Base-by-base conservation (phyloP, 1,284 basidiomycete genomes). In the Termitomyces sp. region DNA sequence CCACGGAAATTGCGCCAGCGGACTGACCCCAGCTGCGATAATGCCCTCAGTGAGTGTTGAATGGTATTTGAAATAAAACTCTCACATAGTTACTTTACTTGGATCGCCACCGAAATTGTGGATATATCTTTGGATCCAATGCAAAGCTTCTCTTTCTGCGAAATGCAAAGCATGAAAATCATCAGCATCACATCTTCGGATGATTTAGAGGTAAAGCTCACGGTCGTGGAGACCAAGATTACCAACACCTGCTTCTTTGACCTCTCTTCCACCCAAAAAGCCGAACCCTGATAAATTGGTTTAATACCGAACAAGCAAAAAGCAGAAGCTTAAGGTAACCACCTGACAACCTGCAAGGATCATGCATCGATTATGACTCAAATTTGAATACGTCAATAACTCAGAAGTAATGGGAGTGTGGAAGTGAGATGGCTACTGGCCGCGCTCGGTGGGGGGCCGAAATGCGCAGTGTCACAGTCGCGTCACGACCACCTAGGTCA, bases 121-220 rank as follows among this genome's bases (percentile, higher is more conserved):
- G 39, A 88, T 84, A 60, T 88, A 83, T 59, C 80, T 74, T 55
- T 84, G 78, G 0, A 87, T 68, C 85, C 86, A 89, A 50, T 78
- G 63, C 11, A 90, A 64, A 0, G 82, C 82, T 33, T 72, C 62
- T 10, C 77, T 74, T 61, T 81, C 80, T 82, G 43, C 8, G 53
- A 45, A 16, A 26, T 10, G 11, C 10, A 28, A 42, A n/a, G 9
- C 21, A 24, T 3, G 21, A 24, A 5, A 24, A 3, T 21, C 13
- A 37, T 43, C 11, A 34, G 7, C 33, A 16, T 30, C 13, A 24
- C 38, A 35, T 4, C n/a, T 46, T 24, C 26, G 5, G 10, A 37
- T 16, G 16, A 13, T 46, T 26, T 26, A 3, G 28, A n/a, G 3
- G 47, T 10, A 33, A 14, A 38, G n/a, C 74, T 63, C 55, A 76